phyloP scores from a whole-genome alignment of 352 stramenopile species.

The Pythium sukuiense region DNA sequence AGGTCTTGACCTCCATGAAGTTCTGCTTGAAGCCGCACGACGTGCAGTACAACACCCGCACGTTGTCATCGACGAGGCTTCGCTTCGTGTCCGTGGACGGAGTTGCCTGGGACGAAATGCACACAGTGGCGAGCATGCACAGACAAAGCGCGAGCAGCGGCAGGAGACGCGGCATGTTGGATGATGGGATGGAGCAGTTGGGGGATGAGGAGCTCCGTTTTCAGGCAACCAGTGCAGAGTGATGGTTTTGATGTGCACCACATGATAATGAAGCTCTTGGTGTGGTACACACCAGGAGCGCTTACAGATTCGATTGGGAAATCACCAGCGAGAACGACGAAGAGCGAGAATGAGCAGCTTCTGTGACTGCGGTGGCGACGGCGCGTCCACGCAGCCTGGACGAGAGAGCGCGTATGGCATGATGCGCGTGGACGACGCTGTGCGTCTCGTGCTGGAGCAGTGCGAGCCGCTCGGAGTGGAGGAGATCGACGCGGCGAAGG shows the following conservation, averaged over 20 bases:
- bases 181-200: conserved; percentile 4
- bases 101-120: background rate
- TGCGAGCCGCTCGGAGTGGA: conserved; percentile 39
- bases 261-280: background rate
- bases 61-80: conserved; percentile 56
- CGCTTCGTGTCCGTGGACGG: conserved; percentile 20
- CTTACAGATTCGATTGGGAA: background rate
- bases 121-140: conserved; percentile 22
- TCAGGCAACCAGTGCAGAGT: background rate
- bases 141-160: conserved; percentile 33
- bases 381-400: conserved; percentile 40
- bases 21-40: conserved; percentile 83
- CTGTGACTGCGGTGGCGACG: conserved; percentile 52
- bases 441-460: conserved; percentile 52
- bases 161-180: conserved; percentile 24
- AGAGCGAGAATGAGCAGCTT: conserved; percentile 34
- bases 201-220: background rate
- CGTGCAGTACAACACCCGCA: conserved; percentile 68
- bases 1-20: conserved; percentile 66
- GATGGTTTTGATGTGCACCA: background rate
- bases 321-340: conserved; percentile 5
- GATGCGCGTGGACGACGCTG: conserved; percentile 54
- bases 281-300: background rate
- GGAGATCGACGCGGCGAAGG: conserved; percentile 35
- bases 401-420: conserved; percentile 82